Base-by-base conservation (phyloP, 139 green algal genomes). In the Chlamydomonas sphaeroides region DNA sequence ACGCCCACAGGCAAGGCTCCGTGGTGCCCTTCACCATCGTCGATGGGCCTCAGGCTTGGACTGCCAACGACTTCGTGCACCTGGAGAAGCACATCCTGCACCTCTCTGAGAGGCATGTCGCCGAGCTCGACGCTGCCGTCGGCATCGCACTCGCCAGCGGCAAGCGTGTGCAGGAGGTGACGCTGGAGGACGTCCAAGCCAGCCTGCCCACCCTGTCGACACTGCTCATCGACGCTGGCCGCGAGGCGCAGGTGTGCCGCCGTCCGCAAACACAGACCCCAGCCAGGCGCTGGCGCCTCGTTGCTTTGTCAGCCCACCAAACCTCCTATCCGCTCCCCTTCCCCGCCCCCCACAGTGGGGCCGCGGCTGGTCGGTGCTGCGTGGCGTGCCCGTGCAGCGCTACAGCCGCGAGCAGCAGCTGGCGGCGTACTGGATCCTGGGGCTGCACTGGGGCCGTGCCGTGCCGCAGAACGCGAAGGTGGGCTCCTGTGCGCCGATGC, bases 401-500 rank as follows among this genome's bases (percentile, higher is more conserved):
- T 90, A 90, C 83, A 89, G 36, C 65, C 79, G 89, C 32, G n/a
- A 86, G 80, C 70, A 93, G 88, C 80, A 73, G 36, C 49, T 92
- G 25, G 62, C 84, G 0, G 90, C 88, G 33, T 93, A 85, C 73
- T 92, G 77, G 77, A 80, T 88, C 51, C 75, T 93, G 11, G 87
- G 90, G 32, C 81, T 89, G 61, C 84, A 92, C 80, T 92, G 87
- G 87, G 90, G 89, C 61, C 81, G 67, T 8, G 67, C 85, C 0
- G 79, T 85, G 62, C 71, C 83, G 30, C 90, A 95, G 85, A 95
- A 95, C 79, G 83, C 84, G 15, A 89, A 91, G n/a, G n/a, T n/a
- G n/a, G n/a, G n/a, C n/a, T n/a, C n/a, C n/a, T n/a, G n/a, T n/a
- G n/a, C n/a, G n/a, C n/a, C n/a, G n/a, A n/a, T n/a, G n/a, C n/a